Evolutionary conservation across 177 flowering plant species (phyloP), one percentile per base, ranked within the genome.

Genomic region (Vitis hybrid): DNA sequence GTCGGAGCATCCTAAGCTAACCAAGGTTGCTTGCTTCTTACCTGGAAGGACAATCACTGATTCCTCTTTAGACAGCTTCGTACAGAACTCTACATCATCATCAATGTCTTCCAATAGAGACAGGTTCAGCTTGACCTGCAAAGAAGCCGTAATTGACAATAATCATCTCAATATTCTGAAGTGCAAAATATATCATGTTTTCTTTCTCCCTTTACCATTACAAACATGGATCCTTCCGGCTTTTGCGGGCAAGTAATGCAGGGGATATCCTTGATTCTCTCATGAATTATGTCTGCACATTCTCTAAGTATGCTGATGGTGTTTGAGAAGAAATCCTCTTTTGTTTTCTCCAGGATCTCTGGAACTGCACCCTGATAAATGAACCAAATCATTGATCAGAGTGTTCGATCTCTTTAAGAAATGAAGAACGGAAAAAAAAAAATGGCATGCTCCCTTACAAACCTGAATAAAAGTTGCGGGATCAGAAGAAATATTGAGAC

Each of bases 21-120:
- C 54, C 11, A 18, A 16, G 3, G 13, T 50, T 32, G 48, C 14
- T 12, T 8, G 6, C 1, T 64, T 49, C 62, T 70, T 71, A 86
- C 94, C 94, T 4, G 91, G 91, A 15, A 86, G 71, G 69, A 88
- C 68, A 19, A 89, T 72, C 6, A 85, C 85, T 10, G 87, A 81
- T 80, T 88, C 94, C 80, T 89, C 91, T 56, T 68, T 76, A 46
- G 79, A 83, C 52, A 86, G 76, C 75, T 79, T 77, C 2, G 64
- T 4, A 64, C 84, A 80, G 73, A 86, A 86, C 11, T 83, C 84
- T 61, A 81, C 40, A 32, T 86, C 90, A 74, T 83, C 84, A 7
- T 24, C 57, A 46, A 86, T 76, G 67, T 55, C 86, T 68, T 81
- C 77, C 56, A 86, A 55, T 10, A 74, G 40, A 15, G 77, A 70